Evolutionary conservation across 148 eudicot genomes (phyloP).

Genomic region (Rhododendron ovatum): DNA sequence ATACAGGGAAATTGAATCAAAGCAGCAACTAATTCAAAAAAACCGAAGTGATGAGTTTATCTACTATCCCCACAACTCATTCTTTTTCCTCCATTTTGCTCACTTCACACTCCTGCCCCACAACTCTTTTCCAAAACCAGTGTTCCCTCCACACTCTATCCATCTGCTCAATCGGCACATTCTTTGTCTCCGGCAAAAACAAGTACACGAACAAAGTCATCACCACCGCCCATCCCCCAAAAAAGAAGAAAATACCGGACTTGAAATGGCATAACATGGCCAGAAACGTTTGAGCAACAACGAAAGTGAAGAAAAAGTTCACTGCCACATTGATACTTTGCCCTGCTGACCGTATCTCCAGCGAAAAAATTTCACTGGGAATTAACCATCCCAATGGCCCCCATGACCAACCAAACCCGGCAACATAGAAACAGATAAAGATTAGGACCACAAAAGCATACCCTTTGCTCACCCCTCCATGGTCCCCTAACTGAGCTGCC

Average conservation of each 20-base stretch:
- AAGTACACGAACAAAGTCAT: constrained; percentile 36
- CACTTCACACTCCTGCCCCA: not conserved
- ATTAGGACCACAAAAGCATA: constrained; percentile 12
- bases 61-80: not conserved
- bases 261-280: constrained; percentile 10
- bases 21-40: not conserved
- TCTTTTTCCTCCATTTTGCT: not conserved
- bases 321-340: constrained; percentile 10
- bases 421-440: constrained; percentile 23
- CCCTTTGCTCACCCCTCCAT: constrained; percentile 10
- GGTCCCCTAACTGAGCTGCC: constrained; percentile 22
- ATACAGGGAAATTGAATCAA: not conserved
- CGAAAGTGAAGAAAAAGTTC: constrained; percentile 8
- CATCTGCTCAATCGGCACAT: constrained; percentile 12
- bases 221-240: constrained; percentile 34
- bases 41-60: not conserved
- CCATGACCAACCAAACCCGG: constrained; percentile 41
- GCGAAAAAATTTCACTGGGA: constrained; percentile 7
- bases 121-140: constrained; percentile 10
- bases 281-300: constrained; percentile 5
- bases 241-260: constrained; percentile 34
- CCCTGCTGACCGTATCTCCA: constrained; percentile 3
- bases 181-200: constrained; percentile 10
- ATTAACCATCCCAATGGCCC: constrained; percentile 44
- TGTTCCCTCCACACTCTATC: not conserved